Conservation (phyloP, 2,329 filamentous ascomycete species). For the Podosphaera aphanis region DNA sequence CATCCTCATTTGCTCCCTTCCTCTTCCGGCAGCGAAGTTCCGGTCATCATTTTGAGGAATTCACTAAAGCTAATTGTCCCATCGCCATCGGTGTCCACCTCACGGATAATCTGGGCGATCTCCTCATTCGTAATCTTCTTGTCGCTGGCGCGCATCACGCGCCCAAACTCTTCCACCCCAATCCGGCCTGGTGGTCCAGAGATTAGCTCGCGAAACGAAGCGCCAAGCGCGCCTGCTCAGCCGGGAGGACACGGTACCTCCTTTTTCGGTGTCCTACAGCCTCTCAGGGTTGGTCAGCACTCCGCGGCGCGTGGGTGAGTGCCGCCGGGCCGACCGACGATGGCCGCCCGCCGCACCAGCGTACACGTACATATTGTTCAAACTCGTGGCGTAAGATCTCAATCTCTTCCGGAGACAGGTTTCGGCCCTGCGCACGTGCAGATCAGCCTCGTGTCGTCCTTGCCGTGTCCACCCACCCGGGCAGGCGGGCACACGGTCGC, state of each 20-base stretch:
- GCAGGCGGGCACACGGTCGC: too few species aligned
- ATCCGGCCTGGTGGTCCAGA: conserved; percentile 15
- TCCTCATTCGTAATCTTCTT: conserved; percentile 16
- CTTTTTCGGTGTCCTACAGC: conserved; percentile 7
- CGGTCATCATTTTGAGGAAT: conserved; percentile 22
- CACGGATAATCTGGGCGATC: conserved; percentile 18
- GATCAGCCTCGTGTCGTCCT: too few species aligned
- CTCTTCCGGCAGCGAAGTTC: conserved; percentile 12
- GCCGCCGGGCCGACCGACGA: neutral
- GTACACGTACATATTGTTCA: conserved; percentile 9
- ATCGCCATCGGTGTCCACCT: conserved; percentile 19
- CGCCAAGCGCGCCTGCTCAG: too few species aligned
- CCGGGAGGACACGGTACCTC: too few species aligned
- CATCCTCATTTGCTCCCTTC: too few species aligned
- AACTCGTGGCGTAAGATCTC: conserved; percentile 10
- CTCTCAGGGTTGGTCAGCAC: conserved; percentile 1
- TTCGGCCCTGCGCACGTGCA: neutral
- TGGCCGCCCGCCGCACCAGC: neutral
- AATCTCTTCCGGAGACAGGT: conserved; percentile 6
- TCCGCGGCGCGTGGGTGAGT: neutral
- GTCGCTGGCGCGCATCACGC: conserved; percentile 17
- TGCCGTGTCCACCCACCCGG: too few species aligned
- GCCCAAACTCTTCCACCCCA: conserved; percentile 18
- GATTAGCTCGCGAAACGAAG: neutral
- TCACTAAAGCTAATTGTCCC: conserved; percentile 20